These are phyloP conservation scores for Barnettozyma siamensis DNA, from an alignment of 805 yeast species.

Conservation along the genomic window DNA sequence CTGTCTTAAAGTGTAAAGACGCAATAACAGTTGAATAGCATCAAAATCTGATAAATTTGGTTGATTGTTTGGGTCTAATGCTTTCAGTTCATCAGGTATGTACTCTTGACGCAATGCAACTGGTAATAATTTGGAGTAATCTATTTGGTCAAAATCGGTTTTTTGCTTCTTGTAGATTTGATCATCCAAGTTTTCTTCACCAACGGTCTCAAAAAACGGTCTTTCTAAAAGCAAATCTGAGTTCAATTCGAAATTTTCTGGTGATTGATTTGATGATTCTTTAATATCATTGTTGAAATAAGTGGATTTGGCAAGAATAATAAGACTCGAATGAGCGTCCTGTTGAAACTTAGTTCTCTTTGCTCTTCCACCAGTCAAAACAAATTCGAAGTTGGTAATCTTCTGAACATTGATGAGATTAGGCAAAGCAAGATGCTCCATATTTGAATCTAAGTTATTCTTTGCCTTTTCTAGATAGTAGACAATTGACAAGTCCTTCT, in stretches of 20 bases:
- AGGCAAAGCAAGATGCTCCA: constrained; percentile 56
- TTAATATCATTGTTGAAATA: constrained; percentile 25
- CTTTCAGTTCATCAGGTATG: constrained; percentile 49
- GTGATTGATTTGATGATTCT: constrained; percentile 27
- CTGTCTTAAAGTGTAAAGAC: constrained; percentile 56
- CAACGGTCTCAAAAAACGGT: constrained; percentile 61
- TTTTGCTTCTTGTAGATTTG: constrained; percentile 34
- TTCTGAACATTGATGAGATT: constrained; percentile 50
- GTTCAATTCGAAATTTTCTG: constrained; percentile 56
- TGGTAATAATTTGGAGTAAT: constrained; percentile 48
- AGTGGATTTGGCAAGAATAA: constrained; percentile 62
- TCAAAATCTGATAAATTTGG: constrained; percentile 70
- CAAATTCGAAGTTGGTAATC: constrained; percentile 53
- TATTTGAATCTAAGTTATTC: constrained; percentile 51
- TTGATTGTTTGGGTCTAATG: constrained; percentile 75
- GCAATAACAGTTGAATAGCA: constrained; percentile 63
- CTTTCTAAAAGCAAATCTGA: constrained; percentile 76
- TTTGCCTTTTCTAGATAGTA: constrained; percentile 68
- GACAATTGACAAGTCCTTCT: constrained; percentile 36
- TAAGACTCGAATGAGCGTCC: constrained; percentile 62
- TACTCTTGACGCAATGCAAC: constrained; percentile 55
- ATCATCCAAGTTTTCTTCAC: constrained; percentile 40
- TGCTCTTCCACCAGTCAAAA: constrained; percentile 84
- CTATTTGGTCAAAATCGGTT: constrained; percentile 33
- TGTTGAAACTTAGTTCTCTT: constrained; percentile 80